These are phyloP conservation scores for Blastobotrys illinoisensis DNA, from an alignment of 1,139 yeast genomes.

Conservation along the genomic window DNA sequence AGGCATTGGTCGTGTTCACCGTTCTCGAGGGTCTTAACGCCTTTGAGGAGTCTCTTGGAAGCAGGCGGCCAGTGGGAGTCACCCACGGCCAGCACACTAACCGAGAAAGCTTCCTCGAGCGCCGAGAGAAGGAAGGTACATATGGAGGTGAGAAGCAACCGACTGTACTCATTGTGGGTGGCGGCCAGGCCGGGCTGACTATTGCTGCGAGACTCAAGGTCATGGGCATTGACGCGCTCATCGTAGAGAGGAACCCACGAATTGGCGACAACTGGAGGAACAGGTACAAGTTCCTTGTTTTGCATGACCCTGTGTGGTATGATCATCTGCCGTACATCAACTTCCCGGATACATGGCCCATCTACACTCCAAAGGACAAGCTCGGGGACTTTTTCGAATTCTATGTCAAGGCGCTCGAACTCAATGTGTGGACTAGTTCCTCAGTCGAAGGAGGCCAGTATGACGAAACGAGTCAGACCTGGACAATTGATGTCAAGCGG, in stretches of 20 bases:
- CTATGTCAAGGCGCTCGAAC: conserved; percentile 38
- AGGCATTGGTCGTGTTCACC: conserved; percentile 36
- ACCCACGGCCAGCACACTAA: conserved; percentile 39
- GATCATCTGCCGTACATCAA: conserved; percentile 39
- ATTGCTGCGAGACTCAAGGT: conserved; percentile 40
- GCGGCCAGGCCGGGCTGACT: conserved; percentile 43
- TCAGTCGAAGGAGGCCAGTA: conserved; percentile 28
- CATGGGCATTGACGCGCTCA: conserved; percentile 37
- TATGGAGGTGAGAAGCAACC: conserved; percentile 29
- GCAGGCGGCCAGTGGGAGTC: conserved; percentile 35
- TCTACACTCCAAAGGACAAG: conserved; percentile 42
- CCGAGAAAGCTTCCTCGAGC: conserved; percentile 19
- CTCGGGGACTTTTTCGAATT: conserved; percentile 40
- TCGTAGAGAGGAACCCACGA: conserved; percentile 35
- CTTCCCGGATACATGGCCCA: conserved; percentile 41
- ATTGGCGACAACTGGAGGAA: conserved; percentile 46
- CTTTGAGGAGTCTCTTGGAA: conserved; percentile 34
- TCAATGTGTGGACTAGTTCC: conserved; percentile 37
- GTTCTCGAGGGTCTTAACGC: conserved; percentile 35
- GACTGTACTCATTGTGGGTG: conserved; percentile 40
- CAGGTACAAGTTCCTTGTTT: conserved; percentile 40
- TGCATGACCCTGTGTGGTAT: conserved; percentile 43
- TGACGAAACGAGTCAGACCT: conserved; percentile 28
- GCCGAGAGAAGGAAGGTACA: conserved; percentile 17
- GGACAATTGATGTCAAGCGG: conserved; percentile 33